phyloP scores from a whole-genome alignment of 257 asterid genomes.

The Marsdenia floribunda region DNA sequence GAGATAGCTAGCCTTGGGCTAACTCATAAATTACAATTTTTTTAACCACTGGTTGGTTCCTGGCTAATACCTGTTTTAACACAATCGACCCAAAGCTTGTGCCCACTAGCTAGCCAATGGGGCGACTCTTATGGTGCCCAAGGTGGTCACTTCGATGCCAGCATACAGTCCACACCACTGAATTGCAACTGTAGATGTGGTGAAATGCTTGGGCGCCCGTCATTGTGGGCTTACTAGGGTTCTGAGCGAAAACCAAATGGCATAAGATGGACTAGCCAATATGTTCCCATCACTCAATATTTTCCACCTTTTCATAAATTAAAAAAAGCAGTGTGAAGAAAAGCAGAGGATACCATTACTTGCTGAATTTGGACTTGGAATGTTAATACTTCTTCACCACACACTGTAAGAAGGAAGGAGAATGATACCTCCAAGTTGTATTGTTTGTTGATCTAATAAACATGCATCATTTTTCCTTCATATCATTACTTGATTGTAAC shows the following conservation, averaged over 20 bases:
- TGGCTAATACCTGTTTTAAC: neutral
- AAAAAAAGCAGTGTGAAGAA: neutral
- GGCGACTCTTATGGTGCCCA: neutral
- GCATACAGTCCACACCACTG: neutral
- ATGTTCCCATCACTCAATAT: neutral
- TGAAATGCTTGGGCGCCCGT: neutral
- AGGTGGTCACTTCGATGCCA: neutral
- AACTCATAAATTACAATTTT: neutral
- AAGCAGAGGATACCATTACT: neutral
- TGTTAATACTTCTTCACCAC: neutral
- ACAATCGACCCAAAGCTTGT: neutral
- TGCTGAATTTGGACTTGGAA: neutral
- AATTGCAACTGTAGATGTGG: neutral
- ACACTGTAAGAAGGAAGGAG: neutral
- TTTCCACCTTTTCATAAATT: neutral
- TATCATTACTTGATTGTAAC: conserved; percentile 1
- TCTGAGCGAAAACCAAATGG: neutral
- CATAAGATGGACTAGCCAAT: neutral
- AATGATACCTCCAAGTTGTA: neutral
- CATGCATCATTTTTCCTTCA: neutral
- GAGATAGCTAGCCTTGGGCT: neutral
- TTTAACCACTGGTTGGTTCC: neutral
- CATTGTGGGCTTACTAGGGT: neutral
- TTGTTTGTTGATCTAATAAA: neutral
- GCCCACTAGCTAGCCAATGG: neutral